Evolutionary conservation across 2,329 filamentous ascomycete genomes (phyloP).

Genomic region (Coniella vitis): DNA sequence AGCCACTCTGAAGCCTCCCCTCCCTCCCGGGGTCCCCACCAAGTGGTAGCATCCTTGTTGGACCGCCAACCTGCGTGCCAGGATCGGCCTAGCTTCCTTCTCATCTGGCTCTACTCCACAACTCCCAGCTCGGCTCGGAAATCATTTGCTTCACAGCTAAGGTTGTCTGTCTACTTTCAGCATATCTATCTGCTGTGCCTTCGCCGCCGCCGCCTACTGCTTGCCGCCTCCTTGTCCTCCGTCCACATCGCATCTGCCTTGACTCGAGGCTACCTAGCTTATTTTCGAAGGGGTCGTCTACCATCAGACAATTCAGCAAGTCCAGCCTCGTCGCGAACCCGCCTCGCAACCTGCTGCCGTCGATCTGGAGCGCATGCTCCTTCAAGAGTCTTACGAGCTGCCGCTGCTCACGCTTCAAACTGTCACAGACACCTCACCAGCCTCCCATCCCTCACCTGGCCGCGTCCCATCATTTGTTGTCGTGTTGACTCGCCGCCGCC

Average conservation of each 20-base stretch:
- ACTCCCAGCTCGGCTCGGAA: conserved; percentile 11
- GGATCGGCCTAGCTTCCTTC: conserved; percentile 16
- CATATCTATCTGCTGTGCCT: conserved; percentile 13
- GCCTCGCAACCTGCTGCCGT: too few relatives aligned
- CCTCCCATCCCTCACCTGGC: too few relatives aligned
- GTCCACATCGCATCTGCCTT: conserved; percentile 1
- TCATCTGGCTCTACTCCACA: conserved; percentile 16
- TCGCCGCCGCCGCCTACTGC: conserved; percentile 6
- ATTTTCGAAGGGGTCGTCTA: background rate
- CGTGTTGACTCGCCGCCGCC: background rate
- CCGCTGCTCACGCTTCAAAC: background rate
- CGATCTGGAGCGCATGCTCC: too few relatives aligned
- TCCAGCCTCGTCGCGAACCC: too few relatives aligned
- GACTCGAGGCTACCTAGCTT: background rate
- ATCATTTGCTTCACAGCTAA: conserved; percentile 6
- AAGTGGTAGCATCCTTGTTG: background rate
- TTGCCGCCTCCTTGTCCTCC: background rate
- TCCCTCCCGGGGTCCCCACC: conserved; percentile 12
- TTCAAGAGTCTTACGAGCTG: background rate
- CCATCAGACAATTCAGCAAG: too few relatives aligned
- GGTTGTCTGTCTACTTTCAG: conserved; percentile 4
- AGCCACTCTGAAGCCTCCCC: too few relatives aligned
- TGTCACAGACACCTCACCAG: background rate
- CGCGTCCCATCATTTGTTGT: too few relatives aligned
- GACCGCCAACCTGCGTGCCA: conserved; percentile 6